Percentiles rank a stretch among this genome's conserved stretches.
phyloP scores from a whole-genome alignment of 2,329 filamentous ascomycete genomes.

The Fusarium odoratissimum region DNA sequence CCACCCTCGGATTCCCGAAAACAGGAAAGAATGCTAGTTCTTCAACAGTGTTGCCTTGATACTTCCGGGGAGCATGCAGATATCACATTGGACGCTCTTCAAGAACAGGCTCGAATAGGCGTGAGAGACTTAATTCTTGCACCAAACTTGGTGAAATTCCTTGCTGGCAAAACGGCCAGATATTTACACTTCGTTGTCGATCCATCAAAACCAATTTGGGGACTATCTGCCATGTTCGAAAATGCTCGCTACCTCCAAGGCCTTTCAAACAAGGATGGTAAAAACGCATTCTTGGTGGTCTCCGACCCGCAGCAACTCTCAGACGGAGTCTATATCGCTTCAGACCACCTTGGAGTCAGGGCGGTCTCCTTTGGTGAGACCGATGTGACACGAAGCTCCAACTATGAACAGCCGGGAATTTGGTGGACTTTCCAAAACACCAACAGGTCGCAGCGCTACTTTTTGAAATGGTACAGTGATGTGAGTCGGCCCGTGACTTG shows the following conservation, averaged over 20 bases:
- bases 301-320: background rate
- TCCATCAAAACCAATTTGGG: background rate
- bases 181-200: background rate
- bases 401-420: constrained; percentile 1
- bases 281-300: background rate
- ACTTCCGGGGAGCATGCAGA: background rate
- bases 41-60: background rate
- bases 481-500: background rate
- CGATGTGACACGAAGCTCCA: background rate
- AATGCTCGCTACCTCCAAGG: background rate
- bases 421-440: constrained; percentile 1
- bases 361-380: background rate
- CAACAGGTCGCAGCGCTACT: background rate
- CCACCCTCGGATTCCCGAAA: background rate
- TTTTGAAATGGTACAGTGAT: constrained; percentile 1
- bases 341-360: constrained; percentile 3
- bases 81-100: background rate
- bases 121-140: background rate
- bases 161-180: background rate
- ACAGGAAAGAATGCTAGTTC: background rate
- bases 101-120: background rate
- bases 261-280: background rate
- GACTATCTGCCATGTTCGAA: background rate
- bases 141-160: background rate
- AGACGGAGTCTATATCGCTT: background rate